Evolutionary conservation across 192 early-diverging fungal genomes (phyloP).

Genomic region (Coemansia sp.): DNA sequence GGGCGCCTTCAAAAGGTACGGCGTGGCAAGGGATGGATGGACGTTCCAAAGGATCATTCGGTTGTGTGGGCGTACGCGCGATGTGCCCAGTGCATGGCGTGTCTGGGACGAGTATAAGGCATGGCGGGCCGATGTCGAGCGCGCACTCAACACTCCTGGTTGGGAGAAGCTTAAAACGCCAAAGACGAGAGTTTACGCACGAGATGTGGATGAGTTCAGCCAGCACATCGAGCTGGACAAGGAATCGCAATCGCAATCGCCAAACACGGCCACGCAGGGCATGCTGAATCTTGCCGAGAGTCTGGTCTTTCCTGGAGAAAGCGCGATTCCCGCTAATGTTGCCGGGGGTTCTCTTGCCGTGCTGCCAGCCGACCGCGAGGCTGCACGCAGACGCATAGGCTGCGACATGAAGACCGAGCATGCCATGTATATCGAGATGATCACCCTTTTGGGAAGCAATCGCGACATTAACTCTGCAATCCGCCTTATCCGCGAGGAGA

Average conservation of each 20-base stretch:
- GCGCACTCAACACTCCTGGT: slow-evolving; percentile 40
- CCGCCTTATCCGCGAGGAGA: slow-evolving; percentile 54
- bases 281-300: slow-evolving; percentile 38
- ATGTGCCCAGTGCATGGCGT: slow-evolving; percentile 62
- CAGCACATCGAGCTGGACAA: background rate
- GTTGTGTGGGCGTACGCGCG: slow-evolving; percentile 62
- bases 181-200: slow-evolving; percentile 27
- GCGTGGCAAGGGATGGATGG: slow-evolving; percentile 60
- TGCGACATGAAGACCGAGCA: slow-evolving; percentile 61
- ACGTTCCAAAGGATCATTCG: slow-evolving; percentile 61
- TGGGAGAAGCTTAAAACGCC: slow-evolving; percentile 24
- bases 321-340: slow-evolving; percentile 18
- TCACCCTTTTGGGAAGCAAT: slow-evolving; percentile 64
- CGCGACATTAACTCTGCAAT: slow-evolving; percentile 56
- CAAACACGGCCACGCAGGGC: slow-evolving; percentile 26
- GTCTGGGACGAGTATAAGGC: slow-evolving; percentile 69
- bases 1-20: slow-evolving; percentile 54
- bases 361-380: slow-evolving; percentile 40
- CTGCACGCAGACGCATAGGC: slow-evolving; percentile 45
- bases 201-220: background rate
- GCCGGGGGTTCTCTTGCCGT: slow-evolving; percentile 40
- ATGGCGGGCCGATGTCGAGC: slow-evolving; percentile 55
- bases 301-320: slow-evolving; percentile 35
- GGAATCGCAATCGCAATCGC: slow-evolving; percentile 1
- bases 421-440: slow-evolving; percentile 60